These are phyloP conservation scores for Solanum medicagineum DNA, from an alignment of 257 asterid species.

Conservation along the genomic window DNA sequence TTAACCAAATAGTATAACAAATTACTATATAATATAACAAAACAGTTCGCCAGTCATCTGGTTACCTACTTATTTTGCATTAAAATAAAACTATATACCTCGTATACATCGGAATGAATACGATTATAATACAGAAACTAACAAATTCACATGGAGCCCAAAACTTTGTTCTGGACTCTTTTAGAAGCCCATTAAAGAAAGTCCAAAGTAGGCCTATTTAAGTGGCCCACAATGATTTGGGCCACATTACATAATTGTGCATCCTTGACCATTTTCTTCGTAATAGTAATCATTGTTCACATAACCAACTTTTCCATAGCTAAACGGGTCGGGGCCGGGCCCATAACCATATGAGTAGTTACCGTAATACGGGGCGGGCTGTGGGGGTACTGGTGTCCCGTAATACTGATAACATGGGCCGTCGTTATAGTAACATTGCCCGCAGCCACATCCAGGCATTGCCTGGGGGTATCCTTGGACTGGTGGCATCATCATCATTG, in stretches of 20 bases:
- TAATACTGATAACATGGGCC: conserved; percentile 45
- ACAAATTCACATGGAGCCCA: not conserved
- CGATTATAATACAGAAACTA: not conserved
- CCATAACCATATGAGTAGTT: conserved; percentile 16
- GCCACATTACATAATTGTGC: conserved; percentile 38
- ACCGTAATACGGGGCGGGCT: conserved; percentile 23
- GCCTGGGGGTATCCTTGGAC: conserved; percentile 33
- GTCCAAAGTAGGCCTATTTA: not conserved
- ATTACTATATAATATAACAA: not conserved
- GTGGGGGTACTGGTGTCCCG: conserved; percentile 33
- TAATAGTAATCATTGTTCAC: conserved; percentile 30
- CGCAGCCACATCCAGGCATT: conserved; percentile 18
- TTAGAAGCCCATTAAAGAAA: not conserved
- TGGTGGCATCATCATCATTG: conserved; percentile 14
- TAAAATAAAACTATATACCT: not conserved
- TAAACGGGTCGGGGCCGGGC: not conserved
- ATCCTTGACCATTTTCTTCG: conserved; percentile 41
- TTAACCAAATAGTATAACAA: not conserved
- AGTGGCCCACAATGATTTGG: not conserved
- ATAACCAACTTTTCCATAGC: conserved; percentile 13
- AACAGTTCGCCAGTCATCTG: not conserved
- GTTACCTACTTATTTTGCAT: not conserved
- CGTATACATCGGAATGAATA: not conserved
- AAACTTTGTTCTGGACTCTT: not conserved
- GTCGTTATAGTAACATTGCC: conserved; percentile 25